A percentile compares a stretch with the other conserved stretches of the same genome.
Evolutionary conservation across 1,284 basidiomycete genomes (phyloP).

Genomic region (Malassezia caprae): DNA sequence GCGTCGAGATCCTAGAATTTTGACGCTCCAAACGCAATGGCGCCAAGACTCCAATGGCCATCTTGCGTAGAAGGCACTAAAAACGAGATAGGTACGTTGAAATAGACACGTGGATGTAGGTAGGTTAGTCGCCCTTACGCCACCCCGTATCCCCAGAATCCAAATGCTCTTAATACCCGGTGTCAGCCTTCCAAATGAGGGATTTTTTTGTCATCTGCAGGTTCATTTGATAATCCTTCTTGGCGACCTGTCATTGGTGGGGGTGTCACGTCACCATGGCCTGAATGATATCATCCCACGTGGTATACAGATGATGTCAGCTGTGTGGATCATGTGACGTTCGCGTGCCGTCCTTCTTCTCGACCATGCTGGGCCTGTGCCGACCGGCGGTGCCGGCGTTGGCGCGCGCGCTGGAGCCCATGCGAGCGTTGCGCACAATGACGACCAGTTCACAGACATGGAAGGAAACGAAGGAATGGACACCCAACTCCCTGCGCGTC

Average conservation of each 20-base stretch:
- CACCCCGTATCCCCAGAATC: neutral
- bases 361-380: neutral
- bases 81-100: neutral
- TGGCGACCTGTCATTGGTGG: neutral
- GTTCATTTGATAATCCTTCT: neutral
- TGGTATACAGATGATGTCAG: no score
- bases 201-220: neutral
- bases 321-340: neutral
- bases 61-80: neutral
- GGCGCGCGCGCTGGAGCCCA: neutral
- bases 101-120: neutral
- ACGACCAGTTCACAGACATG: neutral
- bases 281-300: neutral
- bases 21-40: neutral
- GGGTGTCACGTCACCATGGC: neutral
- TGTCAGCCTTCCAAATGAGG: neutral
- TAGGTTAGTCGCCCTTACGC: neutral
- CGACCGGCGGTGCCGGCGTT: neutral
- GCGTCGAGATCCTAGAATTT: neutral
- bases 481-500: conserved; percentile 67
- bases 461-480: conserved; percentile 54
- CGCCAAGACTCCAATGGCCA: neutral
- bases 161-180: neutral
- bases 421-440: neutral
- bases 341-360: neutral